Conservation (phyloP, 169 alveolate species). For the Pseudocohnilembus persalinus region DNA sequence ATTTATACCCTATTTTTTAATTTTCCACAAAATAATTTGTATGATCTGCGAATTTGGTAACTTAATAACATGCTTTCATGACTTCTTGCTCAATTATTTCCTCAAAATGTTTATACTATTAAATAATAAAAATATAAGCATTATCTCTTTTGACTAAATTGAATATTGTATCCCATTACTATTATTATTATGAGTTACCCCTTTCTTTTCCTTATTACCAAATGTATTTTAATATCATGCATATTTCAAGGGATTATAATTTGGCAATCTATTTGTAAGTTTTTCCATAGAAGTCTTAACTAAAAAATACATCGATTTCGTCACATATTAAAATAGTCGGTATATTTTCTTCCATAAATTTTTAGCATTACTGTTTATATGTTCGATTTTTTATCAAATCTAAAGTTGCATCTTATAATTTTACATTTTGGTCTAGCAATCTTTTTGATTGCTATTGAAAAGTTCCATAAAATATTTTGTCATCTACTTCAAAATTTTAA, state of each 20-base stretch:
- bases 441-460: background rate
- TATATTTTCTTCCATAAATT: background rate
- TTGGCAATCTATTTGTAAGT: background rate
- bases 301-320: slow-evolving; percentile 35
- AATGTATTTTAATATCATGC: background rate
- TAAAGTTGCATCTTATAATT: background rate
- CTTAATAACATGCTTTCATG: background rate
- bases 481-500: background rate
- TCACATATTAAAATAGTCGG: too few species aligned
- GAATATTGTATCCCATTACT: background rate
- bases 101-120: background rate
- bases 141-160: background rate
- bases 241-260: background rate
- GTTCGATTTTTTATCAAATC: background rate
- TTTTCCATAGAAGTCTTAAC: slow-evolving; percentile 8
- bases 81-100: background rate
- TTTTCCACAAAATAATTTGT: background rate
- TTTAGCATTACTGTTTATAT: background rate
- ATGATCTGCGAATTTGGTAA: background rate
- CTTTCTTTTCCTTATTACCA: too few species aligned
- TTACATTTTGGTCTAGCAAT: background rate
- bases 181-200: background rate
- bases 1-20: background rate
- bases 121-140: background rate
- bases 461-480: background rate